Conservation (phyloP, 768 basidiomycete genomes). For the Hygrocybe punicea region DNA sequence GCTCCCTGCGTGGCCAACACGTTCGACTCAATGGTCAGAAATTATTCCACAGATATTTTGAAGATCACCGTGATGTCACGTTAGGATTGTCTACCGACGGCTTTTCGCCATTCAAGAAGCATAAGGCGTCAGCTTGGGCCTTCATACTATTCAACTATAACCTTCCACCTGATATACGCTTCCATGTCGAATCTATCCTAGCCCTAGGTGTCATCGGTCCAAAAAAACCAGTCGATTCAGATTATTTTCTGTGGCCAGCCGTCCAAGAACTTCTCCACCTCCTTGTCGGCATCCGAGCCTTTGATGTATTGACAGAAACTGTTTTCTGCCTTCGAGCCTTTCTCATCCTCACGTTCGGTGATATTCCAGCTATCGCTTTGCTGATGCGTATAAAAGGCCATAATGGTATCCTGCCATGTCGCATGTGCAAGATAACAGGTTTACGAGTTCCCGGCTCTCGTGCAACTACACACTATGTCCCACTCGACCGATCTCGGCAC, state of each 20-base stretch:
- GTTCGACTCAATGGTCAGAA: conserved; percentile 25
- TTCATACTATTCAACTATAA: conserved; percentile 43
- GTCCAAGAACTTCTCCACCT: conserved; percentile 35
- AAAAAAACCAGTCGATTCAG: conserved; percentile 34
- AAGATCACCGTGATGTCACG: conserved; percentile 36
- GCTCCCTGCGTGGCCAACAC: conserved; percentile 13
- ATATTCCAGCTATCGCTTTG: conserved; percentile 21
- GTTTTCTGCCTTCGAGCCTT: conserved; percentile 22
- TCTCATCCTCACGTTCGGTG: conserved; percentile 31
- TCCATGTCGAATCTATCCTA: too few species aligned
- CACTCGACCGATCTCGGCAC: conserved; percentile 29
- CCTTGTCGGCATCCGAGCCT: conserved; percentile 34
- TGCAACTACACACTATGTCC: conserved; percentile 38
- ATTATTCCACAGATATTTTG: conserved; percentile 30
- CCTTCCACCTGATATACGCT: conserved; percentile 40
- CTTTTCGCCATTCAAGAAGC: conserved; percentile 31
- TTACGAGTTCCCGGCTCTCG: conserved; percentile 27
- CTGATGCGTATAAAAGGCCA: conserved; percentile 32
- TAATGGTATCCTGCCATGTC: conserved; percentile 31
- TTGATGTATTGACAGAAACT: conserved; percentile 30
- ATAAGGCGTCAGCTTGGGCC: conserved; percentile 35
- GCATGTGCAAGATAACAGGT: conserved; percentile 32
- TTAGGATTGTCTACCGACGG: conserved; percentile 40
- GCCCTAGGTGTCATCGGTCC: conserved; percentile 45
- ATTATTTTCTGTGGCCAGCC: conserved; percentile 38